Evolutionary conservation across 2,329 filamentous ascomycete species (phyloP).

Genomic region (Fusarium bulbicola): DNA sequence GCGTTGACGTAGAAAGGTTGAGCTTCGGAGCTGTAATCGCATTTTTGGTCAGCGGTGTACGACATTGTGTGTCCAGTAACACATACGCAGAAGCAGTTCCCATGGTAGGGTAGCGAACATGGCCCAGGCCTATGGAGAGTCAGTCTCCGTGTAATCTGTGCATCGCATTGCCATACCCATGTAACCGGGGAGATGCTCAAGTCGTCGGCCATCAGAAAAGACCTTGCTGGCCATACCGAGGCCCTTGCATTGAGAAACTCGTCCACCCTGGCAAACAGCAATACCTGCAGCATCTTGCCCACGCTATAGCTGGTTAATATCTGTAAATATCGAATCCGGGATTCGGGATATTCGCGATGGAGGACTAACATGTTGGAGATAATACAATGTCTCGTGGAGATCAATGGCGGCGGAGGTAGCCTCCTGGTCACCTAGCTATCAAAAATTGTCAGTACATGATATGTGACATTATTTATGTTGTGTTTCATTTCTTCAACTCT

Average conservation of each 20-base stretch:
- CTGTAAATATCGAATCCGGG: neutral
- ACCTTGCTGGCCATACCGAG: constrained; percentile 79
- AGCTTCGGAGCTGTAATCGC: constrained; percentile 74
- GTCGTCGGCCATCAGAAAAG: constrained; percentile 80
- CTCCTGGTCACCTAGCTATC: constrained; percentile 47
- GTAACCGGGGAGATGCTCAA: constrained; percentile 70
- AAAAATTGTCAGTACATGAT: constrained; percentile 5
- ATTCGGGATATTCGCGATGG: neutral
- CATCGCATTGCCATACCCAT: constrained; percentile 65
- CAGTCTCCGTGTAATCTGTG: constrained; percentile 6
- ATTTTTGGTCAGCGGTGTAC: neutral
- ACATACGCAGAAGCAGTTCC: constrained; percentile 71
- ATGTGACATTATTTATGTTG: neutral
- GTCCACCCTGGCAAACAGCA: constrained; percentile 78
- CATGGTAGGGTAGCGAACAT: constrained; percentile 89
- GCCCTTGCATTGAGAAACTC: constrained; percentile 90
- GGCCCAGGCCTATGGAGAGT: constrained; percentile 63
- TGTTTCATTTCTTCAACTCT: constrained; percentile 1
- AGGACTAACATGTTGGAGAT: constrained; percentile 63
- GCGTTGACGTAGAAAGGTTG: constrained; percentile 94
- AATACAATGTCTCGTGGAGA: constrained; percentile 76
- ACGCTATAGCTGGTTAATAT: constrained; percentile 58
- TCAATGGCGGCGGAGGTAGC: constrained; percentile 65
- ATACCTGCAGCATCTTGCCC: constrained; percentile 92
- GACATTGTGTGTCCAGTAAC: neutral